These are phyloP conservation scores for Saccharomyces uvarum DNA, from an alignment of 1,139 yeast species.

Conservation along the genomic window DNA sequence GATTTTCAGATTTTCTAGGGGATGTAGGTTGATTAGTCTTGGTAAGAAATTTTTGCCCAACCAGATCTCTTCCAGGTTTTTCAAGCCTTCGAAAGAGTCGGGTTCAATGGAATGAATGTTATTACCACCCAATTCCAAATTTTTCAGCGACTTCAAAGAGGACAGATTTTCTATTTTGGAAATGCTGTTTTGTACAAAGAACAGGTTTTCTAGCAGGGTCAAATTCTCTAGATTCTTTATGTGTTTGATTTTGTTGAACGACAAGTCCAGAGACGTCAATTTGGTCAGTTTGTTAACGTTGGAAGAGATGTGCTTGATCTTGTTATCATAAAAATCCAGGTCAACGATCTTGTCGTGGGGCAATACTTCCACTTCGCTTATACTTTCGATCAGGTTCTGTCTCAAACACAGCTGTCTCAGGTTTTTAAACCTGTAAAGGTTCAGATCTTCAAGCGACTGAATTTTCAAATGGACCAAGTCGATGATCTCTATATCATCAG, in stretches of 20 bases:
- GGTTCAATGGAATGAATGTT: slow-evolving; percentile 52
- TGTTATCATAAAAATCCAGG: slow-evolving; percentile 84
- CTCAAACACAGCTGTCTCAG: slow-evolving; percentile 65
- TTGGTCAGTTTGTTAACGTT: slow-evolving; percentile 53
- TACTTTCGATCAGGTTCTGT: slow-evolving; percentile 71
- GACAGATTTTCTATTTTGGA: slow-evolving; percentile 61
- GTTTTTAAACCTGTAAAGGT: slow-evolving; percentile 49
- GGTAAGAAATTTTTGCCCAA: slow-evolving; percentile 80
- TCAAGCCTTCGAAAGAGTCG: slow-evolving; percentile 39
- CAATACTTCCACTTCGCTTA: slow-evolving; percentile 61
- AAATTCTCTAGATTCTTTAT: slow-evolving; percentile 71
- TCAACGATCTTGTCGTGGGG: slow-evolving; percentile 57
- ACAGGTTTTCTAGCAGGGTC: slow-evolving; percentile 56
- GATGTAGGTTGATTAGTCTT: slow-evolving; percentile 53
- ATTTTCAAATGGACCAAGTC: slow-evolving; percentile 79
- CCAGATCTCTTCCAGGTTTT: slow-evolving; percentile 74
- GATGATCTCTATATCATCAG: slow-evolving; percentile 56
- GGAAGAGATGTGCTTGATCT: slow-evolving; percentile 74
- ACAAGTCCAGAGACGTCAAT: slow-evolving; percentile 63
- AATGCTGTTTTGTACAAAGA: slow-evolving; percentile 84
- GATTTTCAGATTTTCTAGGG: slow-evolving; percentile 58
- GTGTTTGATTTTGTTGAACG: slow-evolving; percentile 84
- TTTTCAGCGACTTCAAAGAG: slow-evolving; percentile 49
- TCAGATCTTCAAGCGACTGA: slow-evolving; percentile 55
- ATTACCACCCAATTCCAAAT: slow-evolving; percentile 90